Conservation (phyloP, 75 land plant species). For the Isoetes taiwanensis region DNA sequence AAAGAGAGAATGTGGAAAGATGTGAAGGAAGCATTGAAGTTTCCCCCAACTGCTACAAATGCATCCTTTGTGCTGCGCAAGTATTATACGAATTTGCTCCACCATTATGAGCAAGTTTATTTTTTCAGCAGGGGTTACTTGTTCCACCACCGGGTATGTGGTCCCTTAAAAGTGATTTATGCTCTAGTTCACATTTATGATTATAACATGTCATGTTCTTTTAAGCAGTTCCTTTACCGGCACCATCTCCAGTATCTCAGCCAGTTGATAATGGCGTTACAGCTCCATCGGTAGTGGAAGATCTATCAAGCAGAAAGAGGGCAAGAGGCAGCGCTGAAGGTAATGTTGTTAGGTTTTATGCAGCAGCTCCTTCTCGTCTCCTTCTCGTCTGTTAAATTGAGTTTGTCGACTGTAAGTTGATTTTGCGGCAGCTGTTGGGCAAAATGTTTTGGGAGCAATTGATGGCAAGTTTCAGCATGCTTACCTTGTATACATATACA, state of each 20-base stretch:
- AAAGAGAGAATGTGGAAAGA: constrained; percentile 87
- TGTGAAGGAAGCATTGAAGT: constrained; percentile 46
- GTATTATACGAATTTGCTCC: constrained; percentile 55
- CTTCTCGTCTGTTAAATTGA: too few relatives aligned
- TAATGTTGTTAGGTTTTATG: too few relatives aligned
- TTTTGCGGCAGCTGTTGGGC: constrained; percentile 21
- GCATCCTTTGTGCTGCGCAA: constrained; percentile 83
- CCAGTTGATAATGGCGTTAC: too few relatives aligned
- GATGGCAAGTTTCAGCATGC: constrained; percentile 78
- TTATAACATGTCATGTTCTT: too few relatives aligned
- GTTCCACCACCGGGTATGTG: constrained; percentile 38
- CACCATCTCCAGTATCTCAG: too few relatives aligned
- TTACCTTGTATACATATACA: too few relatives aligned
- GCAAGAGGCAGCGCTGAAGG: too few relatives aligned
- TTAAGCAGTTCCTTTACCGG: too few relatives aligned
- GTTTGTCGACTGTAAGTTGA: constrained; percentile 28
- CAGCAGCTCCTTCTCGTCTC: too few relatives aligned
- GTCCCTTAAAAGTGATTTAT: not conserved
- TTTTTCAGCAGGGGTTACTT: constrained; percentile 45
- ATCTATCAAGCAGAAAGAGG: too few relatives aligned
- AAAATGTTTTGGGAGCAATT: constrained; percentile 47
- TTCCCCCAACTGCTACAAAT: constrained; percentile 81
- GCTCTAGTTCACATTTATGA: too few relatives aligned
- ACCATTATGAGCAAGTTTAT: constrained; percentile 74
- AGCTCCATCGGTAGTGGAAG: too few relatives aligned